Conservation (phyloP, 179 eudicot genomes). For the Heliamphora ciliata region DNA sequence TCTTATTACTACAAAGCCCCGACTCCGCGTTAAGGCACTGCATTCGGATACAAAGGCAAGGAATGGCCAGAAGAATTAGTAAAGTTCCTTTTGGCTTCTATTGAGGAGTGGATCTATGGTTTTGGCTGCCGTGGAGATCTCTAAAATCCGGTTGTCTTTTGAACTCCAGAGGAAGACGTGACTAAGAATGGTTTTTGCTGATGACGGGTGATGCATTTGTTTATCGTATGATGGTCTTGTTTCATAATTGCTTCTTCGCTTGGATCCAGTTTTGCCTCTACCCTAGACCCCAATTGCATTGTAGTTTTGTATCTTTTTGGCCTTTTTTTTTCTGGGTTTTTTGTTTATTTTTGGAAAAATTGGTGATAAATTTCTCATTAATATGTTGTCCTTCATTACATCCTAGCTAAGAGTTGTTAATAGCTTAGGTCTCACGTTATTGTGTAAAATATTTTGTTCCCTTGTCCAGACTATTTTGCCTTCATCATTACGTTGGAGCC, state of each 20-base stretch:
- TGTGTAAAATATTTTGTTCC: too few relatives aligned
- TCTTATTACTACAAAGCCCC: conserved; percentile 53
- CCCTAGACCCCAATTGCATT: not conserved
- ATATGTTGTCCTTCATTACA: too few relatives aligned
- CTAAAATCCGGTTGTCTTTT: not conserved
- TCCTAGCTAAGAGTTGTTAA: too few relatives aligned
- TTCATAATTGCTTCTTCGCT: not conserved
- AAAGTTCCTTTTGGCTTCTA: not conserved
- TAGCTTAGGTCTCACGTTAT: too few relatives aligned
- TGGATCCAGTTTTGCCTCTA: not conserved
- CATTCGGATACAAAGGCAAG: conserved; percentile 37
- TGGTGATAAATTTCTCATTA: too few relatives aligned
- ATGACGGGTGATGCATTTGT: not conserved
- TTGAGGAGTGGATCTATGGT: not conserved
- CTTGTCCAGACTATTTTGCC: too few relatives aligned
- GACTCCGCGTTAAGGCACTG: conserved; percentile 51
- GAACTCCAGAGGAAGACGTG: not conserved
- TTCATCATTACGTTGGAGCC: too few relatives aligned
- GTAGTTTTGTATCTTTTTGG: not conserved
- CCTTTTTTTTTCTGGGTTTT: not conserved
- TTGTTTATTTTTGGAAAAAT: not conserved
- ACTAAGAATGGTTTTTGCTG: not conserved
- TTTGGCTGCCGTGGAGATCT: not conserved
- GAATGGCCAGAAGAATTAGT: conserved; percentile 18
- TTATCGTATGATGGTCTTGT: not conserved